Base-by-base conservation (phyloP, 2,329 filamentous ascomycete species). In the Nigrospora sphaerica region DNA sequence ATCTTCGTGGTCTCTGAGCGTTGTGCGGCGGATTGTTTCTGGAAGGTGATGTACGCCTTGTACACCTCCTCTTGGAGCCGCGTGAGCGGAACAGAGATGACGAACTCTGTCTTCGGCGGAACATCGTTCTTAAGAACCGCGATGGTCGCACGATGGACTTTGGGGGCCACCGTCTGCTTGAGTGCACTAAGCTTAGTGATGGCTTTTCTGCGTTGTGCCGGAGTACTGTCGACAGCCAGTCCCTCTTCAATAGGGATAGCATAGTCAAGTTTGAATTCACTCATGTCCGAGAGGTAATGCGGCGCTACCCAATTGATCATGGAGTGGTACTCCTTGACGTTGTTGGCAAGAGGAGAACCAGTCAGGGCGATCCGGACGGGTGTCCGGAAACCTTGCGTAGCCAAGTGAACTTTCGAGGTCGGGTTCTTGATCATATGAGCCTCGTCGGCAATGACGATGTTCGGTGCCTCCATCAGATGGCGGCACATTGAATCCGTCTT, bases 221-320 rank as follows among this genome's bases (percentile, higher is more conserved):
- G 16, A 0, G 64, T 70, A 57, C 86, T 90, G 51, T 92, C 85
- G 2, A 65, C 59, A 48, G 78, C 85, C 1, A 91, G 72, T 0
- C 91, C 91, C 12, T 76, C 68, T 45, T 83, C 73, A 52, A 96
- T 95, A 0, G 88, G 87, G 3, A 73, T 74, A 6, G 81, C 77
- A 59, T 85, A 95, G n/a, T 82, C 77, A 0, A 72, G 61, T 17
- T 72, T 75, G 62, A 96, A 96, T 57, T 91, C 84, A 1, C 64
- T 57, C 11, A 74, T 64, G 4, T 78, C 73, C 1, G 88, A 89
- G 3, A 95, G 72, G 60, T 88, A 95, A 19, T 80, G 80, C 0
- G 87, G 86, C 2, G 88, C 83, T 43, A 93, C 81, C 88, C 89
- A 95, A 52, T 91, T 78, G 48, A 95, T 85, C 80, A 95, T 88